Evolutionary conservation across 306 rosid species (phyloP), one percentile per base, ranked within the genome.

Genomic region (Glycyrrhiza uralensis): DNA sequence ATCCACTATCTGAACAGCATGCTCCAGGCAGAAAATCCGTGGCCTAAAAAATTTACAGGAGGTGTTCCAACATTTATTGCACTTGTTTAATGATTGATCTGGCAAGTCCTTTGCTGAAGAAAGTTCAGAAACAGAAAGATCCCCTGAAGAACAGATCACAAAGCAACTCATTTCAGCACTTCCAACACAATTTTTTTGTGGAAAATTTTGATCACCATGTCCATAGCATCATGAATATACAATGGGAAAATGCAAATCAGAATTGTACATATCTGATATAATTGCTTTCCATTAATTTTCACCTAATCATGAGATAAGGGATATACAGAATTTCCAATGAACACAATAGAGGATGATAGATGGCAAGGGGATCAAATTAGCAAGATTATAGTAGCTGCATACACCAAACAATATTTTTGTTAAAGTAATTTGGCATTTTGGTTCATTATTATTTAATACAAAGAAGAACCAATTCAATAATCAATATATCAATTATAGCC

Each of bases 1-100:
- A 69, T 94, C 93, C 77, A 89, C 79, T 77, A 85, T 71, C 79
- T 87, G 90, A 76, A 88, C 81, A 62, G 96, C 96, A 59, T 94
- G 99, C 84, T 88, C 96, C 83, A 94, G 78, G 83, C 99, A 94
- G 87, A 94, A 94, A 69, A 92, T 88, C 72, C 96, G 86, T 19
- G 99, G 99, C 79, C 97, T 91, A 46, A 86, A 77, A 84, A 85
- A 82, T 59, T 85, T 88, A 67, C 80, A 52, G 52, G 80, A 72
- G 36, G 85, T 69, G 67, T 85, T 80, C 97, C 95, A 86, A 58
- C 60, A 73, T n/a, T 47, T 76, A 24, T 70, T 85, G 59, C 59
- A 75, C 57, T 78, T 72, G 71, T 56, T 73, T 57, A 76, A 23
- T 47, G 85, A 82, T 55, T 76, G 86, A 66, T 78, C 46, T 7